phyloP scores from a whole-genome alignment of 495 filamentous ascomycete species.

The Glarea lozoyensis region DNA sequence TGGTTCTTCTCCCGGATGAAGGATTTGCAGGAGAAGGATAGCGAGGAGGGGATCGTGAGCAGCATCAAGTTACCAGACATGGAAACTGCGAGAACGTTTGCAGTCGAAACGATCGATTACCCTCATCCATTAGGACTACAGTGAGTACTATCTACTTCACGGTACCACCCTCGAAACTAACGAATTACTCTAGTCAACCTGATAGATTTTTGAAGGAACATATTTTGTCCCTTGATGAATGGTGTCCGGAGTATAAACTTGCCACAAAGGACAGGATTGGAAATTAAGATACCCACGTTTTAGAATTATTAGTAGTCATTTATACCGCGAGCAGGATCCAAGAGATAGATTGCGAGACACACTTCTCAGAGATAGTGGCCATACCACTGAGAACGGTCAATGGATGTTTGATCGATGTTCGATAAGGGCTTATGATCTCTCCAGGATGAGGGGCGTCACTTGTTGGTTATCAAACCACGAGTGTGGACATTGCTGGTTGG shows the following conservation, averaged over 20 bases:
- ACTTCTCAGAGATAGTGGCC: too few species aligned
- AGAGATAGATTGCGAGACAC: too few species aligned
- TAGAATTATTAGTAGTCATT: background rate
- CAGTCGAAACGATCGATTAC: conserved; percentile 18
- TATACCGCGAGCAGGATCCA: too few species aligned
- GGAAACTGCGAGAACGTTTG: conserved; percentile 18
- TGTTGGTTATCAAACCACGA: too few species aligned
- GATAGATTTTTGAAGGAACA: background rate
- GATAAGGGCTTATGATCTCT: too few species aligned
- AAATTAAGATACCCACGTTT: background rate
- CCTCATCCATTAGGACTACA: conserved; percentile 15
- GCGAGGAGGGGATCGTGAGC: conserved; percentile 5
- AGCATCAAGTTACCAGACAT: conserved; percentile 13
- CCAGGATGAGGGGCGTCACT: too few species aligned
- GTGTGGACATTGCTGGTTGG: too few species aligned
- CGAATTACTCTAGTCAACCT: background rate
- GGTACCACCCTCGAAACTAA: background rate
- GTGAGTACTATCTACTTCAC: conserved; percentile 3
- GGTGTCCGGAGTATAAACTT: conserved; percentile 12
- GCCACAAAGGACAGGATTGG: conserved; percentile 2
- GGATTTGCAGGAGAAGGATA: conserved; percentile 3
- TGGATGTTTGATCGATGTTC: too few species aligned
- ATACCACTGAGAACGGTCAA: too few species aligned
- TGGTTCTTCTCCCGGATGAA: conserved; percentile 14
- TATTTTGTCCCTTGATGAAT: conserved; percentile 3